Base-by-base conservation (phyloP, 306 rosid genomes). In the Lathyrus aphaca region DNA sequence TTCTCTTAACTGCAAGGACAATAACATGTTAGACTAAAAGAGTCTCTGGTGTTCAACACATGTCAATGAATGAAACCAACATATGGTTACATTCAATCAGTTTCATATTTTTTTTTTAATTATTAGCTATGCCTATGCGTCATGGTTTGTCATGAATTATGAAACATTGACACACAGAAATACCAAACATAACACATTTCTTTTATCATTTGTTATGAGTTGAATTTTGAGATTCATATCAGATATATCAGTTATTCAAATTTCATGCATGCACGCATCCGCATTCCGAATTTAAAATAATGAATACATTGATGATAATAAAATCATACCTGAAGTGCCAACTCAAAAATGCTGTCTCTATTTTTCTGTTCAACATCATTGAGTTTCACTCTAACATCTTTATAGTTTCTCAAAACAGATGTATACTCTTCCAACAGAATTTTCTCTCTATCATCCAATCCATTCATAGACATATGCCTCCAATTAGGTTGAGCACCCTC, bases 391-490 rank as follows among this genome's bases (percentile, higher is more conserved):
- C 89, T 84, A 69, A 85, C 88, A 6, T 86, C 92, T 84, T 88
- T 89, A 51, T 91, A 87, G 80, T 91, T 86, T 60, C 78, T 67
- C n/a, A 95, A 83, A 65, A 95, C 91, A 32, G 89, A 79, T 49
- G 96, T 89, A 49, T 91, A 95, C 85, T 94, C 99, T 35, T 95
- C 96, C 69, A 95, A 79, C 43, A 95, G 68, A 77, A 80, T 74
- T 67, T 84, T 91, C 63, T 95, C 99, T 72, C 96, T 87, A 15
- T 91, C 96, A 80, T 91, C 99, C 69, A 86, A 75, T 45, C 95
- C 97, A 79, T 72, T 87, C 13, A 86, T 60, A 69, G 89, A 89
- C 83, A 89, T 17, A 9, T 84, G 87, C 72, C 88, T 87, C 96
- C 89, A 83, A 42, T 84, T 82, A 2, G 89, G 89, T 48, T 77